These are phyloP conservation scores for Citrullus mucosospermus DNA, from an alignment of 306 rosid species.

Conservation along the genomic window DNA sequence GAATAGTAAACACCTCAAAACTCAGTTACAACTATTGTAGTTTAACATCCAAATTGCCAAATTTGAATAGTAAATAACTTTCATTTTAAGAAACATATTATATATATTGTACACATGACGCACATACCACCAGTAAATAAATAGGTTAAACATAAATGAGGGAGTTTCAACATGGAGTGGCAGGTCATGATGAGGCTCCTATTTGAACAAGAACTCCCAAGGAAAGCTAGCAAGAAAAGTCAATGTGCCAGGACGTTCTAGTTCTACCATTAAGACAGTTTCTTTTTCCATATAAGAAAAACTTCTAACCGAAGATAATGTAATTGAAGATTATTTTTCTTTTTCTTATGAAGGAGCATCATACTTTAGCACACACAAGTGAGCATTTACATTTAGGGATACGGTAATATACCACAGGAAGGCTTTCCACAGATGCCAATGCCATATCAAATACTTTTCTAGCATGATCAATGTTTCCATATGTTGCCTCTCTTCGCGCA, in stretches of 20 bases:
- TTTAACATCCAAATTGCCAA: background rate
- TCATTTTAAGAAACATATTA: background rate
- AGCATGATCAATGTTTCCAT: conserved; percentile 74
- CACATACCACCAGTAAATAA: background rate
- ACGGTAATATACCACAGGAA: conserved; percentile 46
- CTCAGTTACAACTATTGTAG: background rate
- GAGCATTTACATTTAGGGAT: background rate
- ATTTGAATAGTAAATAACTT: background rate
- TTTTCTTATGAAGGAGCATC: background rate
- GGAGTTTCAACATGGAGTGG: background rate
- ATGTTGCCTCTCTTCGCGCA: conserved; percentile 78
- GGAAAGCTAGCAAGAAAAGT: background rate
- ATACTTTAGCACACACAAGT: background rate
- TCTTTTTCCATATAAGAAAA: background rate
- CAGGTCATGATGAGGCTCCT: background rate
- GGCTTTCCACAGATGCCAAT: conserved; percentile 60
- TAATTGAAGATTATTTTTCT: background rate
- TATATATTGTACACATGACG: background rate
- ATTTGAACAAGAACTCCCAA: background rate
- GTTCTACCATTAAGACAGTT: background rate
- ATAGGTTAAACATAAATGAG: background rate
- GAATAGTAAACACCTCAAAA: background rate
- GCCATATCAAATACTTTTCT: conserved; percentile 97
- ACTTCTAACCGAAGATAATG: background rate
- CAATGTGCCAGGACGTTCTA: background rate